Conservation (phyloP, 805 yeast species). For the Metschnikowia lochheadii region DNA sequence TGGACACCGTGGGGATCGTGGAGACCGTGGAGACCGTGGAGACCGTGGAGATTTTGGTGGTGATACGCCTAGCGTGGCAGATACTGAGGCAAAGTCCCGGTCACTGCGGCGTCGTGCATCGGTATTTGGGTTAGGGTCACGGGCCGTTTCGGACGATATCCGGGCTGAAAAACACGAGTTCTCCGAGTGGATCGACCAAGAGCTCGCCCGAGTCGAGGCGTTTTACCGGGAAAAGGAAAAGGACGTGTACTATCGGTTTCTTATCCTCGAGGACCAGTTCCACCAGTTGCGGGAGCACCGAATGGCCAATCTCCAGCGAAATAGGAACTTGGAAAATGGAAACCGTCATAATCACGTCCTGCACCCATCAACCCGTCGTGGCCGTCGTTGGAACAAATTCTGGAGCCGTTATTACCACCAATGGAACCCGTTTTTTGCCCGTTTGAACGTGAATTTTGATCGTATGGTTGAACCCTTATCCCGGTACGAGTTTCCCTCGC, state of each 20-base stretch:
- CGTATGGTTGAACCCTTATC: conserved; percentile 22
- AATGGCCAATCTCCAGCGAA: conserved; percentile 2
- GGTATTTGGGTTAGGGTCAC: conserved; percentile 2
- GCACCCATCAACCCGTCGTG: conserved; percentile 22
- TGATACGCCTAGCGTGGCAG: neutral
- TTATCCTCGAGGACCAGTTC: conserved; percentile 65
- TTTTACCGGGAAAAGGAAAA: conserved; percentile 62
- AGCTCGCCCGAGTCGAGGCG: conserved; percentile 53
- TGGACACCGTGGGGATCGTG: no score
- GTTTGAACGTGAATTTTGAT: conserved; percentile 28
- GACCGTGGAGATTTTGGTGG: no score
- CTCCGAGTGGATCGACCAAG: conserved; percentile 61
- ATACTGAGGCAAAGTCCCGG: neutral
- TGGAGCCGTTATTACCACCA: no score
- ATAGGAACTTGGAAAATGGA: neutral
- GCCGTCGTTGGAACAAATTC: conserved; percentile 6
- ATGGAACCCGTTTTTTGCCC: conserved; percentile 4
- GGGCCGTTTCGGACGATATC: conserved; percentile 18
- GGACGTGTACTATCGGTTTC: conserved; percentile 55
- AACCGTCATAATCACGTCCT: neutral
- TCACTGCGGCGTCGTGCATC: neutral
- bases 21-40: no score
- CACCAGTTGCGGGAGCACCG: conserved; percentile 56
- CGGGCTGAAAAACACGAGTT: conserved; percentile 43
- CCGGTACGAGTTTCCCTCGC: conserved; percentile 37